Conservation (phyloP, 305 asterid genomes). For the Fraxinus baroniana region DNA sequence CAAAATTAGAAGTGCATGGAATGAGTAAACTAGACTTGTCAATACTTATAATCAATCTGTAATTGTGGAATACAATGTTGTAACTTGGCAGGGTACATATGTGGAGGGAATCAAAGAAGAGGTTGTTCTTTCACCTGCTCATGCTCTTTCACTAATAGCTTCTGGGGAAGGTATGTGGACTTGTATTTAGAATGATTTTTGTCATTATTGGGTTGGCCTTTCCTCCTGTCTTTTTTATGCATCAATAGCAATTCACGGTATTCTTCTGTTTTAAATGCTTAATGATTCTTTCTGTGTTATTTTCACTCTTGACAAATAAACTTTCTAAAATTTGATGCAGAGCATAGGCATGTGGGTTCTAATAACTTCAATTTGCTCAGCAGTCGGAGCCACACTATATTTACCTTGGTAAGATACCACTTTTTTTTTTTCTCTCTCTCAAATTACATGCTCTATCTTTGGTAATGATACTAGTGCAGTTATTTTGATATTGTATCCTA, state of each 20-base stretch:
- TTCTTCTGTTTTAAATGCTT: constrained; percentile 11
- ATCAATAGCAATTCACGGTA: constrained; percentile 9
- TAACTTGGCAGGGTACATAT: constrained; percentile 56
- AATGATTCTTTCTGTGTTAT: neutral
- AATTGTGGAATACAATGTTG: constrained; percentile 18
- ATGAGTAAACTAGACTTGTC: constrained; percentile 13
- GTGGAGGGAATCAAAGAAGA: constrained; percentile 91
- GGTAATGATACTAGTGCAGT: constrained; percentile 6
- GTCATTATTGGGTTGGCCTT: constrained; percentile 7
- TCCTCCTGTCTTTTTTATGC: constrained; percentile 21
- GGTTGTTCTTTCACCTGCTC: constrained; percentile 88
- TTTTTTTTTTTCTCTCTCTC: constrained; percentile 1
- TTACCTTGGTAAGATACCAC: constrained; percentile 63
- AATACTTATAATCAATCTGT: constrained; percentile 6
- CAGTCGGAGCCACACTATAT: constrained; percentile 93
- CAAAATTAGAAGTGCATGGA: constrained; percentile 6
- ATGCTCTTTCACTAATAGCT: constrained; percentile 84
- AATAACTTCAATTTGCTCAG: constrained; percentile 81
- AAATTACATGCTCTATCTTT: constrained; percentile 15
- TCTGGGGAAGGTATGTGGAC: constrained; percentile 73
- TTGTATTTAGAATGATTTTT: constrained; percentile 20
- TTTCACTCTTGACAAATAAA: constrained; percentile 11
- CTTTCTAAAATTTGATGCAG: constrained; percentile 44
- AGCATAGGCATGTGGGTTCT: constrained; percentile 85
- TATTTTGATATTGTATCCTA: neutral